Conservation (phyloP, 768 basidiomycete genomes). For the Clitopilus hobsonii region DNA sequence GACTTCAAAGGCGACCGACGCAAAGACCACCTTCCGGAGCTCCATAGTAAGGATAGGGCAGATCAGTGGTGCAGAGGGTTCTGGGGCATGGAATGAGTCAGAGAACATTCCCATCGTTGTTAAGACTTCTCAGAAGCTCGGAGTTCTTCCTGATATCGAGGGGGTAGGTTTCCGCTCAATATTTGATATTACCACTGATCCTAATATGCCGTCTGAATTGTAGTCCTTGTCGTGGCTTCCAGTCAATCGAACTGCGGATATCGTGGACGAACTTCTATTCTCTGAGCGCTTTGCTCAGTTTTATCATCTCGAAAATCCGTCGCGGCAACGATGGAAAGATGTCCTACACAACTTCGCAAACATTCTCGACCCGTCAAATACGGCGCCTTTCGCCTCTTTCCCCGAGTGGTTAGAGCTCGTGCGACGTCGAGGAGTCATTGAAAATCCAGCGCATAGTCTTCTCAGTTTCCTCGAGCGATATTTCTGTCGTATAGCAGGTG, state of each 20-base stretch:
- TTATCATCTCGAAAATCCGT: conserved; percentile 32
- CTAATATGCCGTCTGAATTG: background rate
- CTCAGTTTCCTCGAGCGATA: conserved; percentile 27
- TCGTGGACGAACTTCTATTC: conserved; percentile 26
- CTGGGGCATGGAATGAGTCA: conserved; percentile 31
- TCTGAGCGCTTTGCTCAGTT: conserved; percentile 23
- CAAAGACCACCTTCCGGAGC: conserved; percentile 14
- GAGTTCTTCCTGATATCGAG: conserved; percentile 21
- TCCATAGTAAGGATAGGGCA: conserved; percentile 29
- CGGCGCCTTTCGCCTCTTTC: conserved; percentile 19
- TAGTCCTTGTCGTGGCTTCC: conserved; percentile 33
- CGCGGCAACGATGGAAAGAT: conserved; percentile 28
- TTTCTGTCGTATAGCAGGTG: conserved; percentile 26
- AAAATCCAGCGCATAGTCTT: conserved; percentile 22
- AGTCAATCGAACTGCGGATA: conserved; percentile 24
- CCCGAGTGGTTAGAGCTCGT: conserved; percentile 23
- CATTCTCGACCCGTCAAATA: conserved; percentile 16
- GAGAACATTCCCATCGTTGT: conserved; percentile 32
- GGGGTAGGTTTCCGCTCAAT: conserved; percentile 19
- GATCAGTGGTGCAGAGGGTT: conserved; percentile 31
- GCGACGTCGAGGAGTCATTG: conserved; percentile 21
- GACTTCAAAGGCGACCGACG: conserved; percentile 19
- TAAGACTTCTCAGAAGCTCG: conserved; percentile 21
- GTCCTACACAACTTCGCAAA: conserved; percentile 20
- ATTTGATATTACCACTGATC: background rate